phyloP scores from a whole-genome alignment of 2,329 filamentous ascomycete species.

The Arthrobotrys megalospora region DNA sequence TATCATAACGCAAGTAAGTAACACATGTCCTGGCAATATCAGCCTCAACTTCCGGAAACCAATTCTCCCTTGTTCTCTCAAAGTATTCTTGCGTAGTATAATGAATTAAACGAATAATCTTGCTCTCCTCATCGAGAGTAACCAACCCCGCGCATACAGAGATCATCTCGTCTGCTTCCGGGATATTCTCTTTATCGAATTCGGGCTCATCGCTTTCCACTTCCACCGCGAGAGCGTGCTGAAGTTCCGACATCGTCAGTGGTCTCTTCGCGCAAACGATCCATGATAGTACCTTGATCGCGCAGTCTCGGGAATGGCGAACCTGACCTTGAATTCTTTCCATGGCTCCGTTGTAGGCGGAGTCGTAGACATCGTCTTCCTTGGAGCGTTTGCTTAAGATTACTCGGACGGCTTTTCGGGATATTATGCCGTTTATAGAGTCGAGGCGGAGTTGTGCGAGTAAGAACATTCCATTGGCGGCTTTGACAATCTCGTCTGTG shows the following conservation, averaged over 20 bases:
- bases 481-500: neutral
- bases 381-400: neutral
- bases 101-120: constrained; percentile 64
- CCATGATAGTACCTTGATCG: constrained; percentile 9
- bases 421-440: constrained; percentile 63
- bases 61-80: neutral
- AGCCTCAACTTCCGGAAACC: constrained; percentile 2
- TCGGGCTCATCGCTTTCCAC: neutral
- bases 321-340: constrained; percentile 6
- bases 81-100: constrained; percentile 65
- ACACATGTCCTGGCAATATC: constrained; percentile 2
- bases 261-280: neutral
- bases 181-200: constrained; percentile 1
- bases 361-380: constrained; percentile 5
- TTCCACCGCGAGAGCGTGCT: constrained; percentile 14
- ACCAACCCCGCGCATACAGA: constrained; percentile 64
- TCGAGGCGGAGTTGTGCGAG: constrained; percentile 67
- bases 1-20: constrained; percentile 2
- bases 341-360: constrained; percentile 16
- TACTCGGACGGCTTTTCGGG: no score
- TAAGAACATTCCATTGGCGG: constrained; percentile 64
- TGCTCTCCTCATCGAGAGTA: constrained; percentile 63
- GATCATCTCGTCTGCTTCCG: neutral
- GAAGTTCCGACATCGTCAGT: constrained; percentile 9
- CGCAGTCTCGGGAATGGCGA: neutral